Conservation (phyloP, 2,329 filamentous ascomycete species). For the Parasarocladium wereldwijsianum region DNA sequence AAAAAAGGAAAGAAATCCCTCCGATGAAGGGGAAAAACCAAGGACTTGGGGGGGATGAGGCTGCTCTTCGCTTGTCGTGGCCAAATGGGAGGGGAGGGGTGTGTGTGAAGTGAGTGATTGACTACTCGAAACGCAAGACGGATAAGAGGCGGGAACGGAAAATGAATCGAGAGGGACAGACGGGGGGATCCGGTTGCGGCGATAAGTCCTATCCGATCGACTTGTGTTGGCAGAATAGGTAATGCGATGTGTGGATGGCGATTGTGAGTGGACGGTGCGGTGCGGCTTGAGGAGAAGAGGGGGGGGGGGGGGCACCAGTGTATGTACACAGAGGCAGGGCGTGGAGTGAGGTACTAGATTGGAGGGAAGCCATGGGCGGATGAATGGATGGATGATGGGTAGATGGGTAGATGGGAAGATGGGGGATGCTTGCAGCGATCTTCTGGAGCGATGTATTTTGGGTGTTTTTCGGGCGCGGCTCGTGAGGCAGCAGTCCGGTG, state of each 20-base stretch:
- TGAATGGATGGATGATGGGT: no score
- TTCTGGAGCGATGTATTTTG: no score
- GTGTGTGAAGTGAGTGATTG: neutral
- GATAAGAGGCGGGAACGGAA: no score
- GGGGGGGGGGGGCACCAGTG: no score
- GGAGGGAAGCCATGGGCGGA: conserved; percentile 4
- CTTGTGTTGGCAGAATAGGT: conserved; percentile 4
- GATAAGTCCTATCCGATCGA: conserved; percentile 2
- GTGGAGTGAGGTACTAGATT: neutral
- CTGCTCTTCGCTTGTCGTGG: neutral
- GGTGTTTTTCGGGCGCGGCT: no score
- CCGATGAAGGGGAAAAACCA: neutral
- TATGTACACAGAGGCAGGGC: no score
- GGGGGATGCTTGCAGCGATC: no score
- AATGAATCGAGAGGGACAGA: neutral
- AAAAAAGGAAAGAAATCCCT: no score
- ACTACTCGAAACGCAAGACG: neutral
- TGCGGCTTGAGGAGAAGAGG: no score
- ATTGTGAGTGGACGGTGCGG: conserved; percentile 4
- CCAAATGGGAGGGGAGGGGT: neutral
- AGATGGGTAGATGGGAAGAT: no score
- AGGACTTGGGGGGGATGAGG: neutral
- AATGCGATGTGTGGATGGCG: neutral
- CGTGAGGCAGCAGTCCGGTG: no score
- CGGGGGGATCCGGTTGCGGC: conserved; percentile 2